Base-by-base conservation (phyloP, 495 filamentous ascomycete species). In the Aeminium ludgeri region DNA sequence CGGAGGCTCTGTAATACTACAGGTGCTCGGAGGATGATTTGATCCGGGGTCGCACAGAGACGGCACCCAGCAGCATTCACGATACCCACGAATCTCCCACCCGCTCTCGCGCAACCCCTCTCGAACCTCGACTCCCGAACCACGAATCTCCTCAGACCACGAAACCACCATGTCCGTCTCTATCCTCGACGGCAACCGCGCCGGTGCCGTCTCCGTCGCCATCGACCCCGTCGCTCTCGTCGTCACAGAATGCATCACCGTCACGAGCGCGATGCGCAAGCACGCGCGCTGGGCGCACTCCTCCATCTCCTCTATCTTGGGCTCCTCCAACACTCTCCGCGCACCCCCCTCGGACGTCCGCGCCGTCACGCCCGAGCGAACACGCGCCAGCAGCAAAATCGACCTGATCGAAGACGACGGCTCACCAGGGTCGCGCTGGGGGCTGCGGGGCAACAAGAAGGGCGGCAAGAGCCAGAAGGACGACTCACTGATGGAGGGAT, bases 401-500 rank as follows among this genome's bases (percentile, higher is more conserved):
- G 51, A 53, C 20, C 37, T 50, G 19, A 48, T 47, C 18, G 47
- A 46, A 7, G 60, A 59, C 36, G 70, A 73, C 48, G 70, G 68
- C 57, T 61, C 54, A 10, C 54, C 74, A 52, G 70, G 67, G 34
- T 76, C 72, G 56, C 59, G 72, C 58, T 99, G 89, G 89, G 89
- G 89, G 1, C 59, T 95, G 44, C 68, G 91, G 23, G 23, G 4
- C 23, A 25, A 25, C 4, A 25, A 25, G 23, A 95, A 93, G 74
- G 94, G 86, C 59, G 91, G 89, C 27, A 91, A 86, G 70, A 95
- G 86, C 63, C 82, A 95, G 70, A 84, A 94, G 66, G 89, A 99
- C 63, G 95, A 96, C 55, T 91, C 89, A 28, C 69, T 99, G 48
- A 93, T 99, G 66, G 78, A 82, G 39, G 87, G 86, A 8, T 99